Base-by-base conservation (phyloP, 108 stramenopile species). In the Chaetoceros tenuissimus region DNA sequence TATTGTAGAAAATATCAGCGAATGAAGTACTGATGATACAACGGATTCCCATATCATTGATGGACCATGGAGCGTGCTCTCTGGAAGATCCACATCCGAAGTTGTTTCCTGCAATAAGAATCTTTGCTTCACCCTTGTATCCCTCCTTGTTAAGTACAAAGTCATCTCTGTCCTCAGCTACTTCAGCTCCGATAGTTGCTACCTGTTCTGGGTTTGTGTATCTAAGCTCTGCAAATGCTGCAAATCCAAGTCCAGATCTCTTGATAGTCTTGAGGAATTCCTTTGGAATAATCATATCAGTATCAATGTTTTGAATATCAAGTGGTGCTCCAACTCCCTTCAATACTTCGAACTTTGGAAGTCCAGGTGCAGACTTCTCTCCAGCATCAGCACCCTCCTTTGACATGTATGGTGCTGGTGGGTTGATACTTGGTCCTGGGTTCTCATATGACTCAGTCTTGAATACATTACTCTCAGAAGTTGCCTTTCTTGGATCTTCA, bases 231-330 rank as follows among this genome's bases (percentile, higher is more conserved):
- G 89, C 90, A 71, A 96, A 96, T 34, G 92, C 95, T 45, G 88
- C 88, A 68, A 91, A 90, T 54, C 95, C 95, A 25, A 96, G 73
- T 44, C 95, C 92, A 3, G 87, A 60, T 45, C 95, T 86, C 70
- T 94, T 85, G 68, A 96, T 96, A 24, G 95, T 94, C 75, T 96
- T 96, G 48, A 96, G 77, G 67, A 92, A 96, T 69, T 93, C 87
- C 68, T 94, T 94, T 50, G 95, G 92, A 68, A 96, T 96, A 71
- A 96, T 96, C 89, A 96, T 96, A 59, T 96, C 95, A 43, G 95
- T 96, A 63, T 96, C 95, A 62, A 94, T 81, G 69, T 96, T 96
- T 71, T 94, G 87, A 56, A 93, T 88, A 69, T 92, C 90, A 31
- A 96, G 77, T 28, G 89, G 84, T 47, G 95, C 95, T 10, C 90